Conservation (phyloP, 2,329 filamentous ascomycete genomes). For the Venturia carpophila region DNA sequence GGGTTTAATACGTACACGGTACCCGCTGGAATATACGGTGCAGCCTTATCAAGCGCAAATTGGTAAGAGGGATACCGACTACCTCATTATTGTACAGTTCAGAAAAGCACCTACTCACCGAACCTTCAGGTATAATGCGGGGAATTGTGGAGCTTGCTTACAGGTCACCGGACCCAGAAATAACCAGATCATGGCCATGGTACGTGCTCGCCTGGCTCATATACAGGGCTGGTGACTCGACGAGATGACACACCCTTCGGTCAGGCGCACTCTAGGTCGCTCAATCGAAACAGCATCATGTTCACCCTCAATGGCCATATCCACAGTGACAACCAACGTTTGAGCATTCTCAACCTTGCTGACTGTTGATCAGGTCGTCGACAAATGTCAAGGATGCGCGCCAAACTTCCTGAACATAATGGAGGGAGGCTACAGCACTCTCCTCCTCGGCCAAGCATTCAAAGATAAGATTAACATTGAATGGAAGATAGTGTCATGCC, state of each 20-base stretch:
- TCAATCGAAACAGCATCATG: background rate
- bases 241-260: background rate
- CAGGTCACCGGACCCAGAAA: background rate
- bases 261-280: too few relatives aligned
- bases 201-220: slow-evolving; percentile 4
- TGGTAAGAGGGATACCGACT: background rate
- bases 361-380: background rate
- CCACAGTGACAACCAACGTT: background rate
- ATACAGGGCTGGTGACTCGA: background rate
- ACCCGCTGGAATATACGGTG: background rate
- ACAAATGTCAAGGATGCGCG: background rate
- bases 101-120: background rate
- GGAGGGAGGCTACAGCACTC: background rate
- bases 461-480: background rate
- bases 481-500: background rate
- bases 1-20: background rate
- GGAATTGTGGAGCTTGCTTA: slow-evolving; percentile 9
- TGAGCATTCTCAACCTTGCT: background rate
- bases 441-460: background rate
- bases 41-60: background rate
- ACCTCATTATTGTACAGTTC: background rate
- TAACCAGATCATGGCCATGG: background rate
- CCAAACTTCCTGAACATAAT: slow-evolving; percentile 4
- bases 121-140: background rate
- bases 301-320: background rate